A percentile compares a stretch with the other conserved stretches of the same genome.
phyloP scores from a whole-genome alignment of 768 basidiomycete genomes.

The Macrolepiota fuliginosa region DNA sequence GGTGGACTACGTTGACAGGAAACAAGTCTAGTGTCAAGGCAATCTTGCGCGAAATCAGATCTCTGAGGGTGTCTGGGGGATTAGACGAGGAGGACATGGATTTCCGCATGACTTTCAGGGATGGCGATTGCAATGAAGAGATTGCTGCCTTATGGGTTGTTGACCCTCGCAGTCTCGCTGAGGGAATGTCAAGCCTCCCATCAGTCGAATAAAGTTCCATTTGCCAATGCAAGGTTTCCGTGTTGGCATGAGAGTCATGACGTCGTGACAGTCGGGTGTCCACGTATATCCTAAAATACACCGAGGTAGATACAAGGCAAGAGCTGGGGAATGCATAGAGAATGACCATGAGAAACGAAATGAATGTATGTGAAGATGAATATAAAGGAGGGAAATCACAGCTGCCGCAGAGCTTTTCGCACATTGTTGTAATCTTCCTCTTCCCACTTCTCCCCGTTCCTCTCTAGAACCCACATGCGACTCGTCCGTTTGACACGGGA shows the following conservation, averaged over 20 bases:
- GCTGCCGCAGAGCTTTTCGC: constrained; percentile 5
- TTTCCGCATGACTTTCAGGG: constrained; percentile 4
- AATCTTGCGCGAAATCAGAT: constrained; percentile 65
- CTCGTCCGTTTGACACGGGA: constrained; percentile 9
- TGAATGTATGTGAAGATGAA: background rate
- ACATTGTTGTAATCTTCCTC: constrained; percentile 10
- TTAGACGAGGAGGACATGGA: constrained; percentile 24
- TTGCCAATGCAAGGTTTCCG: too few relatives aligned
- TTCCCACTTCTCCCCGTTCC: constrained; percentile 11
- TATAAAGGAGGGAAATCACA: background rate
- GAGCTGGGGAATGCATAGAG: background rate
- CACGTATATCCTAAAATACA: background rate
- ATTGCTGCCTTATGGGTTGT: constrained; percentile 23
- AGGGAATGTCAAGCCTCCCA: constrained; percentile 36
- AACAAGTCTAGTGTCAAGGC: constrained; percentile 78
- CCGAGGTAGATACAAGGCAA: background rate
- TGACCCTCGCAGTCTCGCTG: constrained; percentile 61
- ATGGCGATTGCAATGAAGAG: constrained; percentile 14
- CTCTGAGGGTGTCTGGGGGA: constrained; percentile 30
- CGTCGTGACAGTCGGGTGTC: background rate
- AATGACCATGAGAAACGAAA: background rate
- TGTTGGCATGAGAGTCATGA: constrained; percentile 2
- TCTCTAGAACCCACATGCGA: constrained; percentile 12
- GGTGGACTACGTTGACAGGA: constrained; percentile 88
- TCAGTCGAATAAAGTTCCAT: background rate